These are phyloP conservation scores for Aspergillus tanneri DNA, from an alignment of 2,329 filamentous ascomycete species.

Conservation along the genomic window DNA sequence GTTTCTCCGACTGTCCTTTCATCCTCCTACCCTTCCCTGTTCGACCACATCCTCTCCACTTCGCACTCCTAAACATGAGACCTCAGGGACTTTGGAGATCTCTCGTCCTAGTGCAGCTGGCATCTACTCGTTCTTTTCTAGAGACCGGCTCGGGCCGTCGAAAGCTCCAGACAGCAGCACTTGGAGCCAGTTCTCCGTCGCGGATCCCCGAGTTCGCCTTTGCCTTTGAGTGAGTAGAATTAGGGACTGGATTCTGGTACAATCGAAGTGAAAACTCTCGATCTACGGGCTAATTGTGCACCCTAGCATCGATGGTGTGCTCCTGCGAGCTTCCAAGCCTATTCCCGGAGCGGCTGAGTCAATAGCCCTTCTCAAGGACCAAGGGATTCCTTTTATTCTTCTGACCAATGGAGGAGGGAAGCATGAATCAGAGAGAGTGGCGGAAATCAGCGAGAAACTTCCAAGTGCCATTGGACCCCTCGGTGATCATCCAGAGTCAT, in stretches of 20 bases:
- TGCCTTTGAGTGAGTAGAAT: conserved; percentile 45
- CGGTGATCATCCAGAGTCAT: conserved; percentile 83
- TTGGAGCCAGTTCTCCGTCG: conserved; percentile 25
- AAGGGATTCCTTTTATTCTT: conserved; percentile 86
- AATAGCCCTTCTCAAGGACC: conserved; percentile 68
- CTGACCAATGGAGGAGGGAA: conserved; percentile 94
- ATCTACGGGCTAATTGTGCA: not conserved
- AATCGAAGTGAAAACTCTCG: not conserved
- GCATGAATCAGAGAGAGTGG: conserved; percentile 70
- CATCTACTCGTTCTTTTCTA: conserved; percentile 20
- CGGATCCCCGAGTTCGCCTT: conserved; percentile 45
- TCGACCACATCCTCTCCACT: not conserved
- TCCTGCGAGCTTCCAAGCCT: conserved; percentile 75
- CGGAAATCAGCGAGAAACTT: conserved; percentile 67
- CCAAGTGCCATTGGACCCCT: conserved; percentile 61
- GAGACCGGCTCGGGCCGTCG: conserved; percentile 19
- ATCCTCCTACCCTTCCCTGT: not conserved
- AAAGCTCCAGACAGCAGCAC: conserved; percentile 31
- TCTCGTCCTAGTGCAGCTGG: conserved; percentile 27
- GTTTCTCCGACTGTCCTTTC: not conserved
- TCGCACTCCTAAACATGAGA: conserved; percentile 23
- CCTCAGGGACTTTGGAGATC: conserved; percentile 27
- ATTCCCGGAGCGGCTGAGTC: conserved; percentile 76
- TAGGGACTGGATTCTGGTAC: not conserved
- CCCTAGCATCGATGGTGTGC: conserved; percentile 83